Conservation (phyloP, 768 basidiomycete genomes). For the Russula emetica region DNA sequence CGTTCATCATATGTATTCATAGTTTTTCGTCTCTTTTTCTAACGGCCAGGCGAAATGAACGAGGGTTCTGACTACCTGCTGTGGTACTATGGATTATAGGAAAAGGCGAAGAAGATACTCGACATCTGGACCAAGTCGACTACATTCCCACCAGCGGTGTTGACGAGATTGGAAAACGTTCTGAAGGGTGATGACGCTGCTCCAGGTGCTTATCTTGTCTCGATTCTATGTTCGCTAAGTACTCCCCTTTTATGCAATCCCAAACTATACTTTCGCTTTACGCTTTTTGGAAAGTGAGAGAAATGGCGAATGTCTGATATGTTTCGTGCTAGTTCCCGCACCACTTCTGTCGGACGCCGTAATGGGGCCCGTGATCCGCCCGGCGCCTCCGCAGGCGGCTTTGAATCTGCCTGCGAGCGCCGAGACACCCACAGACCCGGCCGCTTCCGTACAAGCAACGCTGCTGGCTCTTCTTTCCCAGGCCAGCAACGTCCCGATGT, state of each 20-base stretch:
- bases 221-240: conserved; percentile 74
- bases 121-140: conserved; percentile 94
- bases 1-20: conserved; percentile 34
- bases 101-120: conserved; percentile 94
- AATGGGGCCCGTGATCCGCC: conserved; percentile 21
- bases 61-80: conserved; percentile 34
- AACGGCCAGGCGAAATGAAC: conserved; percentile 38
- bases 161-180: conserved; percentile 67
- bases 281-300: conserved; percentile 51
- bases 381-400: conserved; percentile 26
- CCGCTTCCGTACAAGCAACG: conserved; percentile 53
- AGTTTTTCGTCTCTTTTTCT: conserved; percentile 33
- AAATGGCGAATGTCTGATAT: conserved; percentile 47
- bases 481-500: conserved; percentile 47
- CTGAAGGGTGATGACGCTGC: conserved; percentile 54
- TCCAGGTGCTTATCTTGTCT: conserved; percentile 85
- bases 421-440: conserved; percentile 33
- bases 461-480: conserved; percentile 67
- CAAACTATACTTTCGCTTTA: conserved; percentile 52
- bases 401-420: conserved; percentile 24
- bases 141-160: conserved; percentile 78
- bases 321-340: conserved; percentile 37
- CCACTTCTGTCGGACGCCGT: conserved; percentile 26
- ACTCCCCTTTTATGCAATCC: conserved; percentile 63
- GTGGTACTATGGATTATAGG: conserved; percentile 53